Conservation (phyloP, 345 rosid species). For the Arabis hirsuta region DNA sequence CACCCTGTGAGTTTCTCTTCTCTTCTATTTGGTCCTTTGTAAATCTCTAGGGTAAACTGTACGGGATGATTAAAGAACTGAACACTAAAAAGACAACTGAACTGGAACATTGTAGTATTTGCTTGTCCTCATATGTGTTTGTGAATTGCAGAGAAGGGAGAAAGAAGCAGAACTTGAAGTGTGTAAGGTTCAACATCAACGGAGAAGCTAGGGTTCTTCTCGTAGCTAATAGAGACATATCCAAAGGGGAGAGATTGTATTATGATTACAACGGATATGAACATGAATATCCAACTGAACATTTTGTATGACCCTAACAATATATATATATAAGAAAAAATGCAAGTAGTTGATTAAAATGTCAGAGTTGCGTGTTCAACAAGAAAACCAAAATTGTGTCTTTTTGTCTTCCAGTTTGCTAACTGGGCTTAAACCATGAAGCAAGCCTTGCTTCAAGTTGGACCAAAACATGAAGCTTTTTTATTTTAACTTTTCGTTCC, state of each 20-base stretch:
- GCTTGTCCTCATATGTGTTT: conserved; percentile 1
- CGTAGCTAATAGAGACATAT: conserved; percentile 81
- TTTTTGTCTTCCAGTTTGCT: neutral
- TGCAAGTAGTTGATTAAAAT: conserved; percentile 3
- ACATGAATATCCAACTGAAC: conserved; percentile 92
- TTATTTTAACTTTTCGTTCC: neutral
- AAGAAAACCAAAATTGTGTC: conserved; percentile 1
- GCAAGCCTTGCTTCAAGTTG: conserved; percentile 10
- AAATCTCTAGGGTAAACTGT: neutral
- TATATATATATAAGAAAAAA: neutral
- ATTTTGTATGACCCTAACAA: conserved; percentile 63
- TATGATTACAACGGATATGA: conserved; percentile 95
- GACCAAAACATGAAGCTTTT: conserved; percentile 7
- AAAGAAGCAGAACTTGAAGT: conserved; percentile 91
- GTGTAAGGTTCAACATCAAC: conserved; percentile 78
- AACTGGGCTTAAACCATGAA: conserved; percentile 20
- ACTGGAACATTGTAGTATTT: neutral
- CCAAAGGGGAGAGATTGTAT: conserved; percentile 81
- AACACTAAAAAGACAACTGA: neutral
- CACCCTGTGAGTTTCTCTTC: conserved; percentile 63
- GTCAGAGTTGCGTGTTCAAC: neutral
- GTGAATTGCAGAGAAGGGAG: conserved; percentile 78
- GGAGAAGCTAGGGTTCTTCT: conserved; percentile 90
- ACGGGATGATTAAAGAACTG: neutral
- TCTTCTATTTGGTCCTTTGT: neutral